Base-by-base conservation (phyloP, 495 filamentous ascomycete genomes). In the Aspergillus conjunctus region DNA sequence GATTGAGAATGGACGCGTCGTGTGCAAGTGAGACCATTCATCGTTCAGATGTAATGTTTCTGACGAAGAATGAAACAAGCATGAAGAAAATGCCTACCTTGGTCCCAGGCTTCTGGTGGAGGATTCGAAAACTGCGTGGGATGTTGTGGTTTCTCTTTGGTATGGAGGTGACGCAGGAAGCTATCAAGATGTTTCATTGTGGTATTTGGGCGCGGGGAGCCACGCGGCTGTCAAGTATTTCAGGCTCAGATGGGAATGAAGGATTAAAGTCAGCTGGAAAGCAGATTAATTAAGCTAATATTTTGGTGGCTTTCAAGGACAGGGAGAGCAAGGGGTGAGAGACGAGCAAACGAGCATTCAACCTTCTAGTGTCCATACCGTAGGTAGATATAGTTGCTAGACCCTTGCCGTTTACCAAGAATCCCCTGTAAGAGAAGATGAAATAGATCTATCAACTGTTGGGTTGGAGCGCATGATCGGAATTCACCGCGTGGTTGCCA, bases 111-210 rank as follows among this genome's bases (percentile, higher is more conserved):
- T 39, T 41, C 44, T 17, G 37, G 31, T 9, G 49, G 30, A 46
- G 37, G 58, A 32, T n/a, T n/a, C 37, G 32, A 18, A 4, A 34
- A 18, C 34, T 45, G 41, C 43, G 43, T 9, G 10, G 44, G 44
- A 20, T 58, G 49, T 54, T 50, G 14, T 51, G 32, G 37, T 56
- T 50, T 61, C 56, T 58, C 53, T 54, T 21, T 61, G 58, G 53
- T 53, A 66, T 63, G 66, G 52, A 68, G 39, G 48, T 58, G 63
- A 30, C 57, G 52, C 33, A 69, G 11, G 26, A 66, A 30, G 22
- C 59, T 58, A 49, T 66, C 56, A 32, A 66, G 46, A 55, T 21
- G 56, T 41, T 56, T 58, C 66, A 68, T 66, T 33, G 3, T 64
- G 43, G 48, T 54, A 43, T 31, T 17, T 49, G 21, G 11, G 14